A percentile compares a stretch with the other conserved stretches of the same genome.
These are phyloP conservation scores for Dovyalis caffra DNA, from an alignment of 345 rosid genomes.

Conservation along the genomic window DNA sequence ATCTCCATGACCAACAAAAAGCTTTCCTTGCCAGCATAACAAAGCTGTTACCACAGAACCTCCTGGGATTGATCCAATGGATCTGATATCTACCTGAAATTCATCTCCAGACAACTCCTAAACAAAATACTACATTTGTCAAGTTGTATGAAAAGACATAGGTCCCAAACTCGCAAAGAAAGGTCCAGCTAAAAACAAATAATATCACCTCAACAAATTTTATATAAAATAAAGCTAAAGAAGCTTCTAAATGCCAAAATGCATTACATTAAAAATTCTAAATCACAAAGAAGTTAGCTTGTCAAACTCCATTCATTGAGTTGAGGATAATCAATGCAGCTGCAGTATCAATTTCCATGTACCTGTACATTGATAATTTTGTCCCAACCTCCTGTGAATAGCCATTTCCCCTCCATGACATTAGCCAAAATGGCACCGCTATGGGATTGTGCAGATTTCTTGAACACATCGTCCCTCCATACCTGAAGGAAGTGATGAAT, in stretches of 20 bases:
- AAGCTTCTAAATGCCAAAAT: conserved; percentile 1
- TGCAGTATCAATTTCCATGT: conserved; percentile 9
- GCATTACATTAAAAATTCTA: not conserved
- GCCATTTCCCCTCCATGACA: conserved; percentile 57
- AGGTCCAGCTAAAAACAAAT: too few species aligned
- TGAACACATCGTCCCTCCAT: conserved; percentile 65
- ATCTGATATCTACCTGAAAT: conserved; percentile 44
- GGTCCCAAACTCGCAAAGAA: too few species aligned
- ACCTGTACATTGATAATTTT: conserved; percentile 68
- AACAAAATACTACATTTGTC: conserved; percentile 6
- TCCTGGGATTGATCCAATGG: conserved; percentile 67
- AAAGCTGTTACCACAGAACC: conserved; percentile 65
- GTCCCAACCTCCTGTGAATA: conserved; percentile 91
- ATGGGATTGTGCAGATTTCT: conserved; percentile 55
- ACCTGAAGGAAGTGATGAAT: conserved; percentile 37
- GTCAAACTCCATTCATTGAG: not conserved
- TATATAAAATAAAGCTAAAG: too few species aligned
- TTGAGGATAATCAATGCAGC: not conserved
- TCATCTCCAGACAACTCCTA: conserved; percentile 82
- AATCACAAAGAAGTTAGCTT: not conserved
- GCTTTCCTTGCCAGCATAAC: conserved; percentile 71
- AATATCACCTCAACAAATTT: too few species aligned
- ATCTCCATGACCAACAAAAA: conserved; percentile 74
- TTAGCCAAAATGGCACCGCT: conserved; percentile 60
- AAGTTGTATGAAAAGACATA: conserved; percentile 4